phyloP scores from a whole-genome alignment of 306 rosid species.

The Crotalaria pallida region DNA sequence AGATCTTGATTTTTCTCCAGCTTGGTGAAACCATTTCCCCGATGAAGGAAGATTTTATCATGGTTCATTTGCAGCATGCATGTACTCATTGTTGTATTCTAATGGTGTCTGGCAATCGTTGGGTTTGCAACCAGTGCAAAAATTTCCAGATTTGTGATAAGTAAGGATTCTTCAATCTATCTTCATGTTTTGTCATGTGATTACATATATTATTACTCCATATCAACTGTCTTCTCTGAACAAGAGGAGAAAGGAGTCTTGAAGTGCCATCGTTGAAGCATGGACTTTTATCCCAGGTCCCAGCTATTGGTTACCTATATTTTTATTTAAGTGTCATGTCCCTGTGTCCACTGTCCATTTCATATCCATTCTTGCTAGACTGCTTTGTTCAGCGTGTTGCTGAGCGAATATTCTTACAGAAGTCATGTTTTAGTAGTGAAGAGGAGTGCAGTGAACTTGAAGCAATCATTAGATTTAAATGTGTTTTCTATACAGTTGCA shows the following conservation, averaged over 20 bases:
- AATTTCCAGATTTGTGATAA: conserved; percentile 89
- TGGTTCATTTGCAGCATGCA: conserved; percentile 94
- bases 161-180: conserved; percentile 42
- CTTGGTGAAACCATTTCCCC: conserved; percentile 96
- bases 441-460: not conserved
- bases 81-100: conserved; percentile 77
- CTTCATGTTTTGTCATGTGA: not conserved
- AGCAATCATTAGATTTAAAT: not conserved
- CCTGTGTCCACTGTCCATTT: not conserved
- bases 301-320: not conserved
- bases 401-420: not conserved
- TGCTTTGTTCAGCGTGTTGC: not conserved
- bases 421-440: not conserved
- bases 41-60: conserved; percentile 97
- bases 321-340: not conserved
- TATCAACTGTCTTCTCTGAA: not conserved
- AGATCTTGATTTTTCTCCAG: conserved; percentile 41
- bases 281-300: not conserved
- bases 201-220: not conserved
- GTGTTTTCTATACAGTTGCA: not conserved
- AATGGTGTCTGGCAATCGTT: conserved; percentile 82
- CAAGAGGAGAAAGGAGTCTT: too few species aligned
- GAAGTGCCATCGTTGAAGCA: not conserved
- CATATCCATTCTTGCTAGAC: conserved; percentile 1
- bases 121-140: conserved; percentile 93